phyloP scores from a whole-genome alignment of 768 basidiomycete genomes.

The Russula vinacea region DNA sequence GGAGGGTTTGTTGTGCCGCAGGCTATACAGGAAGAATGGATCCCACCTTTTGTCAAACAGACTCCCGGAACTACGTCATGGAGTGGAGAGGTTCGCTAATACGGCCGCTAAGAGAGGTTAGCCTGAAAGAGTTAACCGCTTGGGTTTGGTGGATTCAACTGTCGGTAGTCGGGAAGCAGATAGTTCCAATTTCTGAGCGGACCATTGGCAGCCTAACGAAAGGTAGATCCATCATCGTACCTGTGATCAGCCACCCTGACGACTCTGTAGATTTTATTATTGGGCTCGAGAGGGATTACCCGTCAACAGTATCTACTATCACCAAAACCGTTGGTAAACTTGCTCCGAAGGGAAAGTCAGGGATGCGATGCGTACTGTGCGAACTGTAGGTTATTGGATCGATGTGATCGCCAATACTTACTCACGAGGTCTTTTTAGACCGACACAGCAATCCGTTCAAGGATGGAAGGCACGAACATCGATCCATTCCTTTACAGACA shows the following conservation, averaged over 20 bases:
- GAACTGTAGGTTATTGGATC: conserved; percentile 46
- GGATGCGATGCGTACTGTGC: conserved; percentile 57
- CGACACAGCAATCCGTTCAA: conserved; percentile 59
- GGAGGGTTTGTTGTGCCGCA: conserved; percentile 68
- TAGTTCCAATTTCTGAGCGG: conserved; percentile 46
- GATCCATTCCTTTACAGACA: conserved; percentile 52
- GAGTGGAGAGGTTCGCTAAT: conserved; percentile 47
- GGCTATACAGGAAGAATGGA: conserved; percentile 73
- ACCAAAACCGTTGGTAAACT: conserved; percentile 77
- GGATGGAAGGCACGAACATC: conserved; percentile 75
- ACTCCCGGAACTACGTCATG: conserved; percentile 18
- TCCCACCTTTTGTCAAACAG: conserved; percentile 31
- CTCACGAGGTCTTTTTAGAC: conserved; percentile 41
- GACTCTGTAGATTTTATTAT: conserved; percentile 64
- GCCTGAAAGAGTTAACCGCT: conserved; percentile 73
- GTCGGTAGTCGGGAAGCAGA: conserved; percentile 49
- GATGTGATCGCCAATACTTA: neutral
- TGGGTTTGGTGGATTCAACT: conserved; percentile 75
- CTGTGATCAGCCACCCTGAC: conserved; percentile 1
- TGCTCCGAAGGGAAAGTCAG: conserved; percentile 55
- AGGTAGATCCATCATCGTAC: conserved; percentile 41
- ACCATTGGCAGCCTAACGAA: conserved; percentile 67
- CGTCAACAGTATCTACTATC: conserved; percentile 83
- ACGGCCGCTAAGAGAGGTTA: conserved; percentile 68
- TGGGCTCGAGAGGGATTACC: conserved; percentile 77